Evolutionary conservation across 1,139 yeast genomes (phyloP), one percentile per base, ranked within the genome.

Genomic region (Geotrichum candidum): DNA sequence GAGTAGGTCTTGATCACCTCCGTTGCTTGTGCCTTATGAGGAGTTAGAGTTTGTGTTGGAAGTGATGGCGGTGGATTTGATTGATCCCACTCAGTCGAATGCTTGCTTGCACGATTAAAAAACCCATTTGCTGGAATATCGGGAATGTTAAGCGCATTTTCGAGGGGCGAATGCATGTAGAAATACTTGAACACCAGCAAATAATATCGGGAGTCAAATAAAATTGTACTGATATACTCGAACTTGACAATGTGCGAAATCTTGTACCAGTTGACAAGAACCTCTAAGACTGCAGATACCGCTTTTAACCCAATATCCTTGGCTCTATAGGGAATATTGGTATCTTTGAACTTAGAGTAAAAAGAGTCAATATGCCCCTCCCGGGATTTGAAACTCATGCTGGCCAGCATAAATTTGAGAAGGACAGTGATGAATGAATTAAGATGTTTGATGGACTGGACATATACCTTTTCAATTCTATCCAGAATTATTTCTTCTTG

Each of bases 251-350:
- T 77, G 73, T 94, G 96, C 59, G 85, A 87, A 13, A 81, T 74
- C 69, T 88, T 88, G 72, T 90, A 87, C 97, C 98, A 94, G 68
- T 81, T 81, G 45, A 87, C 72, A 35, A 94, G 71, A 23, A 83
- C 68, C 6, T 77, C 68, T 0, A 90, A 63, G 0, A 85, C 80
- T 1, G 83, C 82, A 0, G 87, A 78, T 2, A 87, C 80, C 1
- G 88, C 84, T 67, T 87, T 88, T 61, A 88, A 70, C 0, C 87
- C 78, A 1, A 84, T 77, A 69, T 89, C 96, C 66, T 87, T 87
- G 23, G 83, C 78, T 64, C 86, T 80, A 2, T 80, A 66, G 2
- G 85, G 77, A 67, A 54, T 56, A 35, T 58, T 56, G 3, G 58
- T 23, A n/a, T 54, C 54, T 29, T 60, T 57, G 35, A 58, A 56